phyloP scores from a whole-genome alignment of 352 stramenopile species.

The Phytophthora foliorum region DNA sequence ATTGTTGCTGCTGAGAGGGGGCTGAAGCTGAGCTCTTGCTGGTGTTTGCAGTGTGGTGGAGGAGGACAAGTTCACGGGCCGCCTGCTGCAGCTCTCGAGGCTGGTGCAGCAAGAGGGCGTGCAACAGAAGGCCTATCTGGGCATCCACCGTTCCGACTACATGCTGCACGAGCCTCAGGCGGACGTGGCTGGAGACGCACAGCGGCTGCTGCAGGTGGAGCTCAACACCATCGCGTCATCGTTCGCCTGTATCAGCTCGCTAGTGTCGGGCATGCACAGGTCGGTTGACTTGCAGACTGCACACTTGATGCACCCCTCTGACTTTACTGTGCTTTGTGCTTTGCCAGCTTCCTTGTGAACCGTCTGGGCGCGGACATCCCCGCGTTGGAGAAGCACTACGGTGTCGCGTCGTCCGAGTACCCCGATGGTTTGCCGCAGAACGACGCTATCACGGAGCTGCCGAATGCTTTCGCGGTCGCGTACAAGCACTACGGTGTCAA shows the following conservation, averaged over 20 bases:
- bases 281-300: conserved; percentile 43
- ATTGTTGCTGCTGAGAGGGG: background rate
- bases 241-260: conserved; percentile 96
- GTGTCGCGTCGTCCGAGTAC: conserved; percentile 50
- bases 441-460: conserved; percentile 73
- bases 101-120: conserved; percentile 71
- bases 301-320: background rate
- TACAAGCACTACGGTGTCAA: conserved; percentile 80
- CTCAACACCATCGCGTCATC: conserved; percentile 99
- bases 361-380: conserved; percentile 62
- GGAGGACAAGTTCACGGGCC: conserved; percentile 89
- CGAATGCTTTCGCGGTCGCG: conserved; percentile 67
- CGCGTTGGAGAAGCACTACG: conserved; percentile 64
- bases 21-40: background rate
- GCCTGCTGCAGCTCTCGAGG: conserved; percentile 84
- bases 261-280: conserved; percentile 93
- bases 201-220: conserved; percentile 95
- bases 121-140: conserved; percentile 87
- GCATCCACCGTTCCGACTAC: conserved; percentile 95
- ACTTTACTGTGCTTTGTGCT: background rate
- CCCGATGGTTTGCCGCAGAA: conserved; percentile 64
- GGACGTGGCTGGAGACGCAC: conserved; percentile 43
- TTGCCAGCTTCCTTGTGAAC: conserved; percentile 57
- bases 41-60: conserved; percentile 54
- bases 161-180: conserved; percentile 92